Evolutionary conservation across 257 asterid genomes (phyloP), one percentile per base, ranked within the genome.

Genomic region (Lithospermum erythrorhizon): DNA sequence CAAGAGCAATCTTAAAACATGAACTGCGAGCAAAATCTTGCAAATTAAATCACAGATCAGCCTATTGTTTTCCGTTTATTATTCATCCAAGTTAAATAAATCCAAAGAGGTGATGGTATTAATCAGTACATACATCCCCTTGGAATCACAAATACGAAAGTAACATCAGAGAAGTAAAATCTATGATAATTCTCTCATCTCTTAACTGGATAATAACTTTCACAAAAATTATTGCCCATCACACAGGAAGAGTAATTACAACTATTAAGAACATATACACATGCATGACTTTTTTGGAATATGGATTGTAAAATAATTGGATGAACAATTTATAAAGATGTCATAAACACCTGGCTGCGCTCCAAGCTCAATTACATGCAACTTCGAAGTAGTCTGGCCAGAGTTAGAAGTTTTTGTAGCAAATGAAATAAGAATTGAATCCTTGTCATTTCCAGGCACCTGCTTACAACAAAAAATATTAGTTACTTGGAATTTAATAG

Each of bases 301-400:
- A 19, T 17, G 8, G 45, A 18, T 13, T 45, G 18, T 29, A 18
- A 21, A 53, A 59, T 37, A n/a, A 6, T n/a, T 21, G 45, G 29
- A 9, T 23, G 19, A 30, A 5, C 53, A 55, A 57, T 37, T 53
- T 51, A 48, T 53, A 49, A 65, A 49, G 19, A 57, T 58, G 56
- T 68, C 41, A 69, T 63, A 68, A 15, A 49, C 58, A 93, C 99
- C 99, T 84, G 89, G 87, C 75, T 86, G 96, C 54, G 99, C 99
- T 70, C 99, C 99, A 63, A 89, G 94, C 85, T 93, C 96, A 63
- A 93, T 93, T 65, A 89, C 77, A 75, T 86, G 99, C 85, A 93
- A 82, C 78, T 89, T 93, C 6, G 97, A 93, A 72, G 81, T 73
- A 48, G 81, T 65, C 73, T 89, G 97, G 54, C 97, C 99, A 47